phyloP scores from a whole-genome alignment of 257 asterid species.

The Gardenia jasminoides region DNA sequence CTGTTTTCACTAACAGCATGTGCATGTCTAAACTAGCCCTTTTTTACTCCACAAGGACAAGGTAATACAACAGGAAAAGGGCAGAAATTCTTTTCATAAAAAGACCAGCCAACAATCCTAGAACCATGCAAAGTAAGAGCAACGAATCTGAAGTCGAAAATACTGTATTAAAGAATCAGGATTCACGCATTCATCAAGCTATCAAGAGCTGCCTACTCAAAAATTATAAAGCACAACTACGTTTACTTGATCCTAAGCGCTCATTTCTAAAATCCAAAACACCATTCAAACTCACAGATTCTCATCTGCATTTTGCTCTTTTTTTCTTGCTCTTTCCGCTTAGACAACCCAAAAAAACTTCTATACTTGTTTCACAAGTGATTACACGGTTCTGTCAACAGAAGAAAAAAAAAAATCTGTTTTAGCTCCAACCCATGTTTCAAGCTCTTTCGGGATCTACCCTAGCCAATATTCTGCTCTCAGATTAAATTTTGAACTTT shows the following conservation, averaged over 20 bases:
- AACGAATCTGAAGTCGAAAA: not conserved
- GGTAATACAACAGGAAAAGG: not conserved
- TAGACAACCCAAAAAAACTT: not conserved
- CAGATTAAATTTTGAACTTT: not conserved
- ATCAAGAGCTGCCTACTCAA: not conserved
- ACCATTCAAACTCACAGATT: not conserved
- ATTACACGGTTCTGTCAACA: not conserved
- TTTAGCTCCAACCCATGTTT: not conserved
- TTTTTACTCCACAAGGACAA: not conserved
- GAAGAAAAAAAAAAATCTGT: not conserved
- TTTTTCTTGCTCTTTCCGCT: not conserved
- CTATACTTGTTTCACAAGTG: not conserved
- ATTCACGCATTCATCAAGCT: not conserved
- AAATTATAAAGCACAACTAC: not conserved
- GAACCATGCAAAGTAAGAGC: not conserved
- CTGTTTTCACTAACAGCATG: not conserved
- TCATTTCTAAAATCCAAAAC: not conserved
- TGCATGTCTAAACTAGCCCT: not conserved
- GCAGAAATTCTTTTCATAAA: not conserved
- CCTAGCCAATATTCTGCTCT: not conserved
- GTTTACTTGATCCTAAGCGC: not conserved
- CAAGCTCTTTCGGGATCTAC: slow-evolving; percentile 10
- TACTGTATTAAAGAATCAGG: not conserved
- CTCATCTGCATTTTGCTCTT: slow-evolving; percentile 4
- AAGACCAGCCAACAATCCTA: not conserved